phyloP scores from a whole-genome alignment of 805 yeast species.

The Cyberlindnera misumaiensis region DNA sequence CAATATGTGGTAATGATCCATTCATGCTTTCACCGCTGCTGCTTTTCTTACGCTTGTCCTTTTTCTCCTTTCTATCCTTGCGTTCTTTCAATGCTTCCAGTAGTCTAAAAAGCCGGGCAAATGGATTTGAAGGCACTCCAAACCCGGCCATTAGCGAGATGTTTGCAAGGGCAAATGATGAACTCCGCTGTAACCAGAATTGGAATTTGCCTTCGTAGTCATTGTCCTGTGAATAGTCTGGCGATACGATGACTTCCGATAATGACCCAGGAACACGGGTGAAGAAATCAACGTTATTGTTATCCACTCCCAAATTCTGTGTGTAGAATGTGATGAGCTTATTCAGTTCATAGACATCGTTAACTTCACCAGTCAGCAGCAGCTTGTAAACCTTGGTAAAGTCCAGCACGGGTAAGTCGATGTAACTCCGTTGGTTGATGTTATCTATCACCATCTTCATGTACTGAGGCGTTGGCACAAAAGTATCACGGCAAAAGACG shows the following conservation, averaged over 20 bases:
- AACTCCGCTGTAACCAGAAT: slow-evolving; percentile 72
- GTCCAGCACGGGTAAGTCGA: slow-evolving; percentile 28
- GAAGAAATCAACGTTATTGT: slow-evolving; percentile 57
- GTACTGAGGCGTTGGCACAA: slow-evolving; percentile 77
- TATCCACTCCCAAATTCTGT: slow-evolving; percentile 60
- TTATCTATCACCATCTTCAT: slow-evolving; percentile 73
- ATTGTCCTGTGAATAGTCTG: slow-evolving; percentile 14
- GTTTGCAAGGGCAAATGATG: slow-evolving; percentile 70
- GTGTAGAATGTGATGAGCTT: slow-evolving; percentile 61
- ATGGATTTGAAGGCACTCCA: slow-evolving; percentile 70
- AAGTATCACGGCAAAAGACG: slow-evolving; percentile 74
- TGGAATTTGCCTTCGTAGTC: slow-evolving; percentile 32
- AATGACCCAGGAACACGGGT: slow-evolving; percentile 8
- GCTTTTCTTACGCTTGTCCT: slow-evolving; percentile 33
- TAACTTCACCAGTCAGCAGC: slow-evolving; percentile 17
- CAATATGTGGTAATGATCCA: slow-evolving; percentile 1
- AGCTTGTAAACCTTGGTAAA: slow-evolving; percentile 24
- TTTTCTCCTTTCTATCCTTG: slow-evolving; percentile 63
- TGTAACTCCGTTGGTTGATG: slow-evolving; percentile 50
- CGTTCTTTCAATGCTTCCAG: slow-evolving; percentile 69
- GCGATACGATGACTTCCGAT: slow-evolving; percentile 9
- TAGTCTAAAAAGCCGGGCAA: slow-evolving; percentile 64
- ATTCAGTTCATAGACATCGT: slow-evolving; percentile 34
- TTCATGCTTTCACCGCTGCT: not conserved
- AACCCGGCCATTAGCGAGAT: slow-evolving; percentile 70